Evolutionary conservation across 2,329 filamentous ascomycete species (phyloP).

Genomic region (Chaetomium globosum): DNA sequence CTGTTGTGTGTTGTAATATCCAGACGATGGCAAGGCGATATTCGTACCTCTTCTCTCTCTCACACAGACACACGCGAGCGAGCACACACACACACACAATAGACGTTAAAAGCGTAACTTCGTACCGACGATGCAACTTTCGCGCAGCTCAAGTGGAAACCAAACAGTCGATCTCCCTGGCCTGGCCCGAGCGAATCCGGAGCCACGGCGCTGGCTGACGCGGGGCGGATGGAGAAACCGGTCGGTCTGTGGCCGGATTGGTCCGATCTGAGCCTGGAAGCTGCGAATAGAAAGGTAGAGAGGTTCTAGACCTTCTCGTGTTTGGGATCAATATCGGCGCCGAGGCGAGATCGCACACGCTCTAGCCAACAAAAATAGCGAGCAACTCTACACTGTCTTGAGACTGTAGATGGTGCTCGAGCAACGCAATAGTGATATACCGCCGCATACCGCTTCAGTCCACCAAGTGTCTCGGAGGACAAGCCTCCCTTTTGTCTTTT

Average conservation of each 20-base stretch:
- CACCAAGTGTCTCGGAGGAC: conserved; percentile 19
- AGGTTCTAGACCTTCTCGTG: conserved; percentile 15
- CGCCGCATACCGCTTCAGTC: background rate
- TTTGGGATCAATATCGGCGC: background rate
- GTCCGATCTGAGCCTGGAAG: background rate
- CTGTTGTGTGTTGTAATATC: too few species aligned
- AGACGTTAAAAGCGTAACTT: background rate
- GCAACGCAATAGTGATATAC: background rate
- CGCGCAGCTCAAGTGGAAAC: conserved; percentile 22
- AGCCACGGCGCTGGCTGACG: conserved; percentile 20
- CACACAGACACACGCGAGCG: background rate
- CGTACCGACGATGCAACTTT: background rate
- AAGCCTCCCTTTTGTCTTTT: conserved; percentile 4
- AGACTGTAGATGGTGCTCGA: background rate
- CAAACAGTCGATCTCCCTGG: background rate
- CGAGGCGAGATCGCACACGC: conserved; percentile 1
- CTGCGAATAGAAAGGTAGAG: conserved; percentile 13
- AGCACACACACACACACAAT: background rate
- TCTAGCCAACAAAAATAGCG: background rate
- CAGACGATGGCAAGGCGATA: background rate
- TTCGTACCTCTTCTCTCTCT: too few species aligned
- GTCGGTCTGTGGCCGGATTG: conserved; percentile 18
- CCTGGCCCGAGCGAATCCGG: conserved; percentile 25
- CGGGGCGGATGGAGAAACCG: conserved; percentile 1
- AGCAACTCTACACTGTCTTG: background rate